Base-by-base conservation (phyloP, 2,329 filamentous ascomycete species). In the Fusarium sambucinum region DNA sequence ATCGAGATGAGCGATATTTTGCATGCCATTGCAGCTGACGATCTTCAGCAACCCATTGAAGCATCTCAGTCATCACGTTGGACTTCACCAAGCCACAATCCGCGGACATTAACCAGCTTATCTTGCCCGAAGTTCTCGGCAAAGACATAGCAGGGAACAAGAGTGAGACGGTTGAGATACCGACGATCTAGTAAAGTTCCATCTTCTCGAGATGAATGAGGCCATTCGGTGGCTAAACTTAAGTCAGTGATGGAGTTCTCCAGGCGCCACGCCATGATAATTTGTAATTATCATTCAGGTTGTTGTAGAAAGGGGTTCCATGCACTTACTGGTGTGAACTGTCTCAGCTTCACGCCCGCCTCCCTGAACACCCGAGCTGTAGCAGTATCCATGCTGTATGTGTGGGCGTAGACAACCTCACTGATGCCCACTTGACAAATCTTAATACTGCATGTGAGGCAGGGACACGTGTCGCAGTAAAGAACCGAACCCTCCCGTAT, bases 361-460 rank as follows among this genome's bases (percentile, higher is more conserved):
- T 94, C 89, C 59, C 88, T 83, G 71, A 99, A 92, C 29, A 99
- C 91, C 52, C 87, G 87, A 11, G 94, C 93, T 37, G 93, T 92
- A 78, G 93, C 89, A 40, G 84, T 87, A 76, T 99, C 96, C 91
- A 99, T 97, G 77, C 95, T 95, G 78, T 99, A 99, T 27, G 92
- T 89, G 76, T 96, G 91, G 69, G 89, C 94, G 75, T 97, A 99
- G 16, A 99, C 94, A 16, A 99, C 96, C 83, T 99, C 96, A 41
- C 88, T 89, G 70, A 99, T 97, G 19, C 96, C 96, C 10, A 98
- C 93, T 81, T 99, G 96, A 23, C 93, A 92, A 75, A 99, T 98
- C 83, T 99, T 99, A 83, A 99, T 97, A 74, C 93, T 97, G 80
- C 96, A 99, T 4, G 96, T 99, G 78, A 99, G 83, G 77, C 96